phyloP scores from a whole-genome alignment of 2,329 filamentous ascomycete genomes.

The Nemania serpens region DNA sequence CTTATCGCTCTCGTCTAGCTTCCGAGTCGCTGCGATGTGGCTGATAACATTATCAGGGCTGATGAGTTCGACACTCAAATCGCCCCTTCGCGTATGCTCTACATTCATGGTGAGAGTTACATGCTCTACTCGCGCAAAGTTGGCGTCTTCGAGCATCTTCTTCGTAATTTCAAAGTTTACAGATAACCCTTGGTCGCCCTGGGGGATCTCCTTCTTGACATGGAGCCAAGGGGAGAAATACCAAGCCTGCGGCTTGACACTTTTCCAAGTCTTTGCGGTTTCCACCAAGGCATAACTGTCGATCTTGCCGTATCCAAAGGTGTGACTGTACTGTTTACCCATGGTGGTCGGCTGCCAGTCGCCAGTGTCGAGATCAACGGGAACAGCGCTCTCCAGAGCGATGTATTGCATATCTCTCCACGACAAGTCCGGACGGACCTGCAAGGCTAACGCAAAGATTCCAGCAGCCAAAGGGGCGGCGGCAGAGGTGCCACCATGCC shows the following conservation, averaged over 20 bases:
- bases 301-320: constrained; percentile 93
- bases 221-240: constrained; percentile 92
- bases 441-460: constrained; percentile 85
- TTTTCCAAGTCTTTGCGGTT: constrained; percentile 80
- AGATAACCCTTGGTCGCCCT: constrained; percentile 79
- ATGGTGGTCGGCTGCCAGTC: constrained; percentile 83
- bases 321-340: constrained; percentile 89
- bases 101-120: constrained; percentile 98
- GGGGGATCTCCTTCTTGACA: constrained; percentile 82
- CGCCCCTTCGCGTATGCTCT: constrained; percentile 82
- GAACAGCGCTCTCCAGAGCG: constrained; percentile 80
- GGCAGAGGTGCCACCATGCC: constrained; percentile 94
- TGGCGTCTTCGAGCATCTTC: constrained; percentile 79
- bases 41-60: constrained; percentile 83
- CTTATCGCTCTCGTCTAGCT: constrained; percentile 64
- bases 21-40: constrained; percentile 78
- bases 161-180: constrained; percentile 82
- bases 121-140: constrained; percentile 87
- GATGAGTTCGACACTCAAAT: constrained; percentile 88
- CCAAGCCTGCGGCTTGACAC: constrained; percentile 96
- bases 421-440: constrained; percentile 81
- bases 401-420: constrained; percentile 97
- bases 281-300: constrained; percentile 87
- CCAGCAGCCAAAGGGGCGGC: constrained; percentile 92
- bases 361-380: constrained; percentile 70